Conservation (phyloP, 2,329 filamentous ascomycete genomes). For the Pseudogymnoascus sp. region DNA sequence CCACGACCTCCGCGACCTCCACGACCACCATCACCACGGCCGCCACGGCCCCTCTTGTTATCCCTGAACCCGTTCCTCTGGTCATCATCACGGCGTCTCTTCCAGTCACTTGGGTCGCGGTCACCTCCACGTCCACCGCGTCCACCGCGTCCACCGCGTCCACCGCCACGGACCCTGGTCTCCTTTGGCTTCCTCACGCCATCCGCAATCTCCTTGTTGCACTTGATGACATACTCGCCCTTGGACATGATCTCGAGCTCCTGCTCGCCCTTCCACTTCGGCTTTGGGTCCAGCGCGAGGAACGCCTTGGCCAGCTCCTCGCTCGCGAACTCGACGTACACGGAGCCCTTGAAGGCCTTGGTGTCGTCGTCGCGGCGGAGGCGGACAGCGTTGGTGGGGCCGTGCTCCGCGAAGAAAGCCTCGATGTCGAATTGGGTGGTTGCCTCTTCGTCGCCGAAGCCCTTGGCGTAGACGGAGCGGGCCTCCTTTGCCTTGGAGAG, state of each 20-base stretch:
- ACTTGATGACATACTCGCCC: slow-evolving; percentile 75
- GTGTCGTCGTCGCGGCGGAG: slow-evolving; percentile 66
- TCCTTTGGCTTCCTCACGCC: slow-evolving; percentile 57
- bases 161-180: slow-evolving; percentile 18
- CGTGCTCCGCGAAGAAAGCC: slow-evolving; percentile 77
- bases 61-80: slow-evolving; percentile 51
- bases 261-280: slow-evolving; percentile 68
- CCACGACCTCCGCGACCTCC: slow-evolving; percentile 38
- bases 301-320: slow-evolving; percentile 76
- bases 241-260: slow-evolving; percentile 81
- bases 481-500: slow-evolving; percentile 55
- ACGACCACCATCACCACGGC: slow-evolving; percentile 34
- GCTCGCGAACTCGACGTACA: slow-evolving; percentile 85
- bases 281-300: slow-evolving; percentile 68
- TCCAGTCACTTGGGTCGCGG: slow-evolving; percentile 52
- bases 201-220: slow-evolving; percentile 61
- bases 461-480: slow-evolving; percentile 83
- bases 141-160: slow-evolving; percentile 30
- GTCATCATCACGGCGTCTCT: slow-evolving; percentile 54
- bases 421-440: slow-evolving; percentile 91
- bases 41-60: slow-evolving; percentile 32
- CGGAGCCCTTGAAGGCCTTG: slow-evolving; percentile 85
- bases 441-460: slow-evolving; percentile 77
- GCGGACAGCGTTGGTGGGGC: slow-evolving; percentile 72
- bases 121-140: slow-evolving; percentile 35